Evolutionary conservation across 2,329 filamentous ascomycete species (phyloP), one percentile per base, ranked within the genome.

Genomic region (Zasmidium cellare): DNA sequence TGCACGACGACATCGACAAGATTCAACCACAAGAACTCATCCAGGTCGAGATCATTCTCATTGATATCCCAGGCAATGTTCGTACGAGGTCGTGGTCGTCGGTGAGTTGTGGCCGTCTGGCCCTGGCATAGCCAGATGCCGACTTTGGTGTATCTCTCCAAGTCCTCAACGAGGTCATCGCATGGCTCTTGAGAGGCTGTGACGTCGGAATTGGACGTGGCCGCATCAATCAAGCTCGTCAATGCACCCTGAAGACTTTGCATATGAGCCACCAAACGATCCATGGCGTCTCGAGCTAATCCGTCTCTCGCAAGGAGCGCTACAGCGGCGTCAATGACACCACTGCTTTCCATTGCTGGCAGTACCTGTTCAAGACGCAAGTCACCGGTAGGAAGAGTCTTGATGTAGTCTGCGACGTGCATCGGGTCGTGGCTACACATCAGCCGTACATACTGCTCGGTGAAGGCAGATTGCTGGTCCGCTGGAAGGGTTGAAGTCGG

Each of bases 121-220:
- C 88, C 86, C 74, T 96, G 91, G 67, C 94, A 97, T 12, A 99
- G 80, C 94, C 94, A 99, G 51, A 96, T 93, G 14, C 96, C 94
- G 1, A 99, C 91, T 63, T 92, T 88, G 1, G 88, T 86, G 74
- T 96, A 97, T 72, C 96, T 97, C 60, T 96, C 87, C 18, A 99
- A 77, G 0, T 88, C 87, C 57, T 86, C 84, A 3, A 96, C 80
- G 1, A 96, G 80, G 56, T 92, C 88, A 56, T 88, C 84, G 0
- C 88, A 85, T 0, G 89, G 84, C 61, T 88, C 84, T 58, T 86
- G 83, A 2, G 87, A 81, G 49, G 81, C 82, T 1, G 78, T 74
- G 1, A 81, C 77, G 56, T 88, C 82, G 1, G 80, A 80, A 24
- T 82, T 82, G 0, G 86, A 81, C 3, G 79, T 76, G 0, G 80